A percentile compares a stretch with the other conserved stretches of the same genome.
These are phyloP conservation scores for Mimosa pudica DNA, from an alignment of 306 rosid genomes.

Conservation along the genomic window DNA sequence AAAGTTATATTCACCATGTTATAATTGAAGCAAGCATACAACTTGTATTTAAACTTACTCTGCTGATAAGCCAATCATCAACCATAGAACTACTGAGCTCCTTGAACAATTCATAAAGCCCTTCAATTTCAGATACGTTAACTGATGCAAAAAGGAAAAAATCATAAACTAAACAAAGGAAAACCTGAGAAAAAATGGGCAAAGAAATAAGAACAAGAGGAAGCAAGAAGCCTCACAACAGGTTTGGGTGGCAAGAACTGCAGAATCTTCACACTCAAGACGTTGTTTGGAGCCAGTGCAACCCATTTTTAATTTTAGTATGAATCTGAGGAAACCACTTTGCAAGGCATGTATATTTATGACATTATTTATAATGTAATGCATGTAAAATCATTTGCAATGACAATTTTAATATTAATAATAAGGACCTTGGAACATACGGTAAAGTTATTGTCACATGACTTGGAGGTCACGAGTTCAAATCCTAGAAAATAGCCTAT, in stretches of 20 bases:
- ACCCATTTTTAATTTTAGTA: constrained; percentile 30
- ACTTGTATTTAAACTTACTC: constrained; percentile 39
- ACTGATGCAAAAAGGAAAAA: constrained; percentile 36
- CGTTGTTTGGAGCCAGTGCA: constrained; percentile 47
- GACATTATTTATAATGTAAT: background rate
- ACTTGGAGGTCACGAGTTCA: too few relatives aligned
- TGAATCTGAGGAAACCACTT: background rate
- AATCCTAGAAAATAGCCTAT: too few relatives aligned
- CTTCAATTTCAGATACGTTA: constrained; percentile 45
- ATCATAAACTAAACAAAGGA: background rate
- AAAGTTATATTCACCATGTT: constrained; percentile 18
- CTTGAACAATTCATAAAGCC: constrained; percentile 53
- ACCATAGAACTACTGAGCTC: constrained; percentile 56
- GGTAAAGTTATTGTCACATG: too few relatives aligned
- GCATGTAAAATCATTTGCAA: background rate
- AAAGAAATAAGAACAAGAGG: background rate
- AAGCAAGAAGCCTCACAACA: constrained; percentile 42
- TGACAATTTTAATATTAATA: too few relatives aligned
- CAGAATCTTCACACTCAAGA: constrained; percentile 39
- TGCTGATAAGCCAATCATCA: constrained; percentile 60
- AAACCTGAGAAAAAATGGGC: background rate
- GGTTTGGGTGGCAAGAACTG: constrained; percentile 57
- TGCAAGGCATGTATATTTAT: background rate
- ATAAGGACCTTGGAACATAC: too few relatives aligned
- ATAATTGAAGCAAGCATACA: background rate